These are phyloP conservation scores for Pseudogymnoascus sp. DNA, from an alignment of 2,329 filamentous ascomycete species.

Conservation along the genomic window DNA sequence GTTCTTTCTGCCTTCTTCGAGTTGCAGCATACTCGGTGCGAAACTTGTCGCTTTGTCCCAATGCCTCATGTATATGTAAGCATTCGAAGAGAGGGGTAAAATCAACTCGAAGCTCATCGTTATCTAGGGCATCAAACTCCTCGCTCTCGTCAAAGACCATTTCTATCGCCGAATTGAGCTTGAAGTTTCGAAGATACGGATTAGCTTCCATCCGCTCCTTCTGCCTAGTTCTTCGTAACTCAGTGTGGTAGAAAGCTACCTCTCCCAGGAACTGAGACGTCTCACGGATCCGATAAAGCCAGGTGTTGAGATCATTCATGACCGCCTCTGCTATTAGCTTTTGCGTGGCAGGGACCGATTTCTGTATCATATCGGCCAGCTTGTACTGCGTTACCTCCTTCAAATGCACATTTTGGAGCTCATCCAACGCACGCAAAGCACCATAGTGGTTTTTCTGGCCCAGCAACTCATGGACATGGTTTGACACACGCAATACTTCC, in stretches of 20 bases:
- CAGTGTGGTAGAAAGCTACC: slow-evolving; percentile 93
- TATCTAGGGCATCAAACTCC: slow-evolving; percentile 91
- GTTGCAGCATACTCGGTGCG: slow-evolving; percentile 87
- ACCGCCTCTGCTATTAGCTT: slow-evolving; percentile 92
- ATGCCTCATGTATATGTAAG: slow-evolving; percentile 88
- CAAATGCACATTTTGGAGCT: slow-evolving; percentile 92
- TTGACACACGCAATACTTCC: slow-evolving; percentile 84
- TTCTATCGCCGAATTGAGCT: slow-evolving; percentile 91
- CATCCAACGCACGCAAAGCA: slow-evolving; percentile 85
- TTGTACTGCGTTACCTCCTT: slow-evolving; percentile 92
- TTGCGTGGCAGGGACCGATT: slow-evolving; percentile 86
- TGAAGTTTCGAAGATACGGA: slow-evolving; percentile 71
- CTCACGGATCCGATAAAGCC: slow-evolving; percentile 90
- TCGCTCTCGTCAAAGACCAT: slow-evolving; percentile 90
- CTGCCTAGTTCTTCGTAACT: slow-evolving; percentile 74
- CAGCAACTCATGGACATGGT: slow-evolving; percentile 86
- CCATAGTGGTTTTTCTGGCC: slow-evolving; percentile 93
- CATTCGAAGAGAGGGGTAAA: slow-evolving; percentile 93
- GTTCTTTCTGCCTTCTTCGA: slow-evolving; percentile 80
- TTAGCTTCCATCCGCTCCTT: slow-evolving; percentile 73
- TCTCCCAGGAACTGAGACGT: slow-evolving; percentile 94
- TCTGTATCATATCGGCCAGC: slow-evolving; percentile 90
- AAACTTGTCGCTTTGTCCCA: slow-evolving; percentile 89
- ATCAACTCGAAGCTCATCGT: slow-evolving; percentile 89
- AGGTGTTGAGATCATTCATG: slow-evolving; percentile 94